A percentile compares a stretch with the other conserved stretches of the same genome.
Evolutionary conservation across 805 yeast genomes (phyloP).

Genomic region (Tetrapisispora pingtungensis): DNA sequence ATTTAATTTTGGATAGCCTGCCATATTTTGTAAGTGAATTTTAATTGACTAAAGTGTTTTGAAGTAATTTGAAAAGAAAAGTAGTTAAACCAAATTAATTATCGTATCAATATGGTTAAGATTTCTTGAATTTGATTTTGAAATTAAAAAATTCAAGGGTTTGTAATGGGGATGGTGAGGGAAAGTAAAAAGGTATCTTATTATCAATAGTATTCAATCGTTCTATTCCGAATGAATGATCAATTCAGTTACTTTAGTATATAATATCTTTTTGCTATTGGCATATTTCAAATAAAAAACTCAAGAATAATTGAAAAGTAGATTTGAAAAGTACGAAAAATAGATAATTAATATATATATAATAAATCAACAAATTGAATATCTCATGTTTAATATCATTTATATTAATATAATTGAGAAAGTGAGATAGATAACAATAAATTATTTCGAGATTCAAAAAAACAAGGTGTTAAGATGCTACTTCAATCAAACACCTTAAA

Average conservation of each 20-base stretch:
- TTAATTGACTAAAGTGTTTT: neutral
- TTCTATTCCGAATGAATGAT: too few relatives aligned
- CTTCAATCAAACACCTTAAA: neutral
- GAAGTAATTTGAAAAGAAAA: neutral
- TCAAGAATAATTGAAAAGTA: too few relatives aligned
- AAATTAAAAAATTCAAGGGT: neutral
- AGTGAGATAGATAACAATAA: too few relatives aligned
- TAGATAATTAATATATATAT: too few relatives aligned
- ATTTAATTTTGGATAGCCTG: conserved; percentile 4
- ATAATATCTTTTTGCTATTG: too few relatives aligned
- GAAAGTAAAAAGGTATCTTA: neutral
- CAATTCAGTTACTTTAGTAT: too few relatives aligned
- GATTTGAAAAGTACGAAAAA: too few relatives aligned
- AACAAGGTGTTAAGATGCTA: neutral
- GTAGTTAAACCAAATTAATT: conserved; percentile 1
- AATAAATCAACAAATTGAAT: too few relatives aligned
- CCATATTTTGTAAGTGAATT: neutral
- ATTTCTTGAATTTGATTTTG: neutral
- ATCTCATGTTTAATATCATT: too few relatives aligned
- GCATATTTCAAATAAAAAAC: too few relatives aligned
- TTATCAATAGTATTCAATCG: neutral
- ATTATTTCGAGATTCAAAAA: too few relatives aligned
- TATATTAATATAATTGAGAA: too few relatives aligned
- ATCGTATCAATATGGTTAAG: conserved; percentile 1
- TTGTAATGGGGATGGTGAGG: neutral